Evolutionary conservation across 2,329 filamentous ascomycete species (phyloP).

Genomic region (Shiraia sp.): DNA sequence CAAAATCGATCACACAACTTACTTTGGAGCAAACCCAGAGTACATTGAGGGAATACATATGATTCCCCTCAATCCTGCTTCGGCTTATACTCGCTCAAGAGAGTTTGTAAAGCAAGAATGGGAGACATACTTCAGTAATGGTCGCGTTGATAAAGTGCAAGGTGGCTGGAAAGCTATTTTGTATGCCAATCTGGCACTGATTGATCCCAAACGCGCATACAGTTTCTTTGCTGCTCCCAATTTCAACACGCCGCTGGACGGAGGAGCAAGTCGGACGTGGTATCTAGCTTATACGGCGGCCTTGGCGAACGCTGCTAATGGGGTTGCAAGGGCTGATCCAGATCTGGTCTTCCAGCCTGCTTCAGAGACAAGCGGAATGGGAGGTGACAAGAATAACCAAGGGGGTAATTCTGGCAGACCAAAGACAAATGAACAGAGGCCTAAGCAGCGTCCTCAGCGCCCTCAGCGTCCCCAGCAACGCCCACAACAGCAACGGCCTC

Average conservation of each 20-base stretch:
- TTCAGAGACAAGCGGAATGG: neutral
- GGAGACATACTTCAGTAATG: constrained; percentile 72
- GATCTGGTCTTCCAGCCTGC: neutral
- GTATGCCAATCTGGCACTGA: constrained; percentile 79
- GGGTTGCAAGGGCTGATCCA: neutral
- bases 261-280: constrained; percentile 65
- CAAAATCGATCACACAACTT: constrained; percentile 89
- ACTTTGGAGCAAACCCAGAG: constrained; percentile 72
- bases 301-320: constrained; percentile 18
- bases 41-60: constrained; percentile 81
- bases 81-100: constrained; percentile 68
- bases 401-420: too few relatives aligned
- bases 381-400: neutral
- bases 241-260: constrained; percentile 77
- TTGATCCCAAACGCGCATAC: constrained; percentile 72
- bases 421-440: neutral
- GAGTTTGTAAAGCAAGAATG: constrained; percentile 74
- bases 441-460: too few relatives aligned
- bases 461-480: too few relatives aligned
- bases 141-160: constrained; percentile 65
- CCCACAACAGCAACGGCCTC: too few relatives aligned
- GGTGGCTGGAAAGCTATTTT: constrained; percentile 88
- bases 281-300: constrained; percentile 44
- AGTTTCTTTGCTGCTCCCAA: constrained; percentile 70
- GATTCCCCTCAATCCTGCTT: constrained; percentile 75